Evolutionary conservation across 352 stramenopile genomes (phyloP).

Genomic region (Aphanomyces euteiches): DNA sequence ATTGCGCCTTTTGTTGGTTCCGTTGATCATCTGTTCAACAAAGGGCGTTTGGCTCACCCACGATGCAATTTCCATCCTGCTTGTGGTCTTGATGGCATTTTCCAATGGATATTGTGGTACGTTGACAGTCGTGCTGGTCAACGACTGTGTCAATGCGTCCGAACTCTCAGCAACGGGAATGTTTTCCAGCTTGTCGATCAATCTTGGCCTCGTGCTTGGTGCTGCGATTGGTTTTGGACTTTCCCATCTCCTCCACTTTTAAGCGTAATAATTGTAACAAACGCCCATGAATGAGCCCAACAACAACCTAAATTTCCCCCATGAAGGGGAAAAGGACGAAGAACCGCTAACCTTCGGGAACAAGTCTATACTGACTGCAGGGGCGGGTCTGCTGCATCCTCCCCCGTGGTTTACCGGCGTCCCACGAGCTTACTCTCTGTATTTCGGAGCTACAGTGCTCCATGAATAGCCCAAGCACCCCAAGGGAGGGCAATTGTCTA

Average conservation of each 20-base stretch:
- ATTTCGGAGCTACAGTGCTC: no score
- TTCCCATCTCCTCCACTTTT: not conserved
- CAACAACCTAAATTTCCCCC: no score
- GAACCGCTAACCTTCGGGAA: no score
- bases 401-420: no score
- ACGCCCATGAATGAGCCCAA: no score
- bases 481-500: no score
- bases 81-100: not conserved
- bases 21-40: not conserved
- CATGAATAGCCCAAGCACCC: no score
- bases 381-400: no score
- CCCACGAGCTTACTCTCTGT: no score
- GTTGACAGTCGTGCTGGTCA: not conserved
- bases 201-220: not conserved
- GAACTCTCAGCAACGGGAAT: not conserved
- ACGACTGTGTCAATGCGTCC: not conserved
- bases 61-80: not conserved
- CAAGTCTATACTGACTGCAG: no score
- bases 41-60: not conserved
- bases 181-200: constrained; percentile 2
- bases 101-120: not conserved
- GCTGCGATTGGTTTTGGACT: not conserved
- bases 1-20: not conserved
- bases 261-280: no score
- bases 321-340: no score